Percentiles rank a stretch among this genome's conserved stretches.
These are phyloP conservation scores for Solanum microdontum DNA, from an alignment of 257 asterid species.

Conservation along the genomic window DNA sequence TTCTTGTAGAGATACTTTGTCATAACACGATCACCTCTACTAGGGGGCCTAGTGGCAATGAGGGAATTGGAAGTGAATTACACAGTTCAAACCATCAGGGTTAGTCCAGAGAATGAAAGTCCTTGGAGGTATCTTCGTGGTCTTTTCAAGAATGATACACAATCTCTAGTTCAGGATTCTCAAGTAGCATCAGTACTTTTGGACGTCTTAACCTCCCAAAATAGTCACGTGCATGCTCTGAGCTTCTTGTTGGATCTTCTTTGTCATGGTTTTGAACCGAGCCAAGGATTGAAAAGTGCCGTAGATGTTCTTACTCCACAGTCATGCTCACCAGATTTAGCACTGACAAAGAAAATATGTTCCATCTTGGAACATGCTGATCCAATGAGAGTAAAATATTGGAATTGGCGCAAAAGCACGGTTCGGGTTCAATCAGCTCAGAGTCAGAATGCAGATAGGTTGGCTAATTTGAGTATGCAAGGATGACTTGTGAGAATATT, in stretches of 20 bases:
- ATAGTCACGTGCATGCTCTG: conserved; percentile 47
- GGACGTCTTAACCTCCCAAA: conserved; percentile 38
- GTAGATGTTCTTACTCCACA: conserved; percentile 26
- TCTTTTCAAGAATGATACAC: conserved; percentile 39
- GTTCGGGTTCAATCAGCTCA: conserved; percentile 12
- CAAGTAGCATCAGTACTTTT: conserved; percentile 51
- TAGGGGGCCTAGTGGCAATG: conserved; percentile 56
- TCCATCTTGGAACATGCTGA: conserved; percentile 49
- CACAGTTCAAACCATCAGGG: conserved; percentile 52
- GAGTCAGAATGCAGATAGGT: conserved; percentile 1
- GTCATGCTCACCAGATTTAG: conserved; percentile 13
- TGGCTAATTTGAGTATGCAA: neutral
- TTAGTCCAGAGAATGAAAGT: conserved; percentile 75
- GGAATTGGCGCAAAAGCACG: conserved; percentile 77
- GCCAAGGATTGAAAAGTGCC: conserved; percentile 47
- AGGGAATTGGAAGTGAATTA: conserved; percentile 75
- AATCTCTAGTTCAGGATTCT: conserved; percentile 47
- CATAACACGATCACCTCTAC: conserved; percentile 64
- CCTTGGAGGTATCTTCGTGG: conserved; percentile 97
- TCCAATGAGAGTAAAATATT: conserved; percentile 69
- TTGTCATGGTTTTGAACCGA: conserved; percentile 39
- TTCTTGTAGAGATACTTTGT: conserved; percentile 71
- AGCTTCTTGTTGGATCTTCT: conserved; percentile 76
- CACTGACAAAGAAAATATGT: conserved; percentile 33
- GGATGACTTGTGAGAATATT: neutral